Conservation (phyloP, 805 yeast genomes). For the Gaillardinia entomophila region DNA sequence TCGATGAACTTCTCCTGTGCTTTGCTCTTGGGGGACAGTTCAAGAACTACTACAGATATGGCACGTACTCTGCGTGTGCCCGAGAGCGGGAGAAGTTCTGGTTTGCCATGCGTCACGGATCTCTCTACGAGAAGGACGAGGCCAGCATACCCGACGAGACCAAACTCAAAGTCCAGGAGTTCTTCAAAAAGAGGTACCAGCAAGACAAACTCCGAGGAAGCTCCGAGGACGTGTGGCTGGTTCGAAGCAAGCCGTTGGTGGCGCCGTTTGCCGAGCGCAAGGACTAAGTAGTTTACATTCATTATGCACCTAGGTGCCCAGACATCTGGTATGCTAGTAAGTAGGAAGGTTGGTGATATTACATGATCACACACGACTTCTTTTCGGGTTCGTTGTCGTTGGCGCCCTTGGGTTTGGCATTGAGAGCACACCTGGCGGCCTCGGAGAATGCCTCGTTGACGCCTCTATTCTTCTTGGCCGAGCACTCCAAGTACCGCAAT, state of each 20-base stretch:
- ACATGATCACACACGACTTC: constrained; percentile 36
- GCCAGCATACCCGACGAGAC: constrained; percentile 30
- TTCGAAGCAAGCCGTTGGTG: constrained; percentile 26
- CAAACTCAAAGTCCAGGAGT: constrained; percentile 53
- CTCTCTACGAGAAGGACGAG: constrained; percentile 13
- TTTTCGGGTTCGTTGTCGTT: constrained; percentile 40
- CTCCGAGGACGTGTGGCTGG: constrained; percentile 82
- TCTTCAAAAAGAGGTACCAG: constrained; percentile 58
- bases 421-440: constrained; percentile 94
- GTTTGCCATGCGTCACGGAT: constrained; percentile 65
- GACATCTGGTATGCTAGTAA: too few relatives aligned
- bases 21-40: constrained; percentile 89
- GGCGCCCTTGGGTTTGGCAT: constrained; percentile 79
- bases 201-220: constrained; percentile 63
- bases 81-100: constrained; percentile 68
- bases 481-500: constrained; percentile 88
- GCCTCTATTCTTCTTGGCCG: constrained; percentile 93
- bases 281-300: too few relatives aligned
- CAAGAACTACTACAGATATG: constrained; percentile 77
- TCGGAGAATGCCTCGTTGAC: constrained; percentile 99
- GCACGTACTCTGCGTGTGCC: constrained; percentile 67
- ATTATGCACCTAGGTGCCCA: too few relatives aligned
- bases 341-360: too few relatives aligned
- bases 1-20: constrained; percentile 81
- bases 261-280: constrained; percentile 35